Evolutionary conservation across 1,284 basidiomycete species (phyloP), one percentile per base, ranked within the genome.

Genomic region (Xerocomus amazonicus): DNA sequence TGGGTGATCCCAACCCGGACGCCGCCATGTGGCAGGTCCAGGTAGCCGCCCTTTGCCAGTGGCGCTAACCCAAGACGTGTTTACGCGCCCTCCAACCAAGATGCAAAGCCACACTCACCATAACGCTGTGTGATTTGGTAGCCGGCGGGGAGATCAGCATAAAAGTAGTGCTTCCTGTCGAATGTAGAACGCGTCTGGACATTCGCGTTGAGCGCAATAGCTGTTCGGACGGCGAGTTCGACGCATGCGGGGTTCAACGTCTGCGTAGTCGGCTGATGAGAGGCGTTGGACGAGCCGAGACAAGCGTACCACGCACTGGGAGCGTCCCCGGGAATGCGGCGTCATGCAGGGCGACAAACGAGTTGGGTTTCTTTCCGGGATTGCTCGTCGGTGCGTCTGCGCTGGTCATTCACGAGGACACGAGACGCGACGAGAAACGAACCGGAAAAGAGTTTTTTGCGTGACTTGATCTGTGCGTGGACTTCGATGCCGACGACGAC

Each of bases 61-160:
- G 96, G 92, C 28, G 86, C 93, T 83, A 26, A 23, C 8, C 31
- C 31, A 3, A 47, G 16, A 43, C 6, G 17, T 10, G 13, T 34
- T 28, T 52, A 32, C 1, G 10, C 9, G 2, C 17, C 3, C 23
- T 4, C 26, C 9, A 29, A 39, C 19, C 19, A 4, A 23, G 19
- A 23, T 10, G 29, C 3, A 32, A 17, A 37, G 6, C 40, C 23
- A 10, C 16, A 61, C 80, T 49, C 48, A 88, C 87, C 77, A 68
- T 98, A 97, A 58, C 92, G 89, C 64, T 98, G 96, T 0, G 96
- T 98, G 56, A 98, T 96, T 71, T 99, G 97, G 69, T 95, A 99
- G 0, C 95, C 96, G 3, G 87, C 77, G 0, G 97, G 93, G 29
- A 97, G 79, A 69, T 99, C 96, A 2, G 92, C 82, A 66, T 99